Base-by-base conservation (phyloP, 2,329 filamentous ascomycete species). In the Aspergillus tanneri region DNA sequence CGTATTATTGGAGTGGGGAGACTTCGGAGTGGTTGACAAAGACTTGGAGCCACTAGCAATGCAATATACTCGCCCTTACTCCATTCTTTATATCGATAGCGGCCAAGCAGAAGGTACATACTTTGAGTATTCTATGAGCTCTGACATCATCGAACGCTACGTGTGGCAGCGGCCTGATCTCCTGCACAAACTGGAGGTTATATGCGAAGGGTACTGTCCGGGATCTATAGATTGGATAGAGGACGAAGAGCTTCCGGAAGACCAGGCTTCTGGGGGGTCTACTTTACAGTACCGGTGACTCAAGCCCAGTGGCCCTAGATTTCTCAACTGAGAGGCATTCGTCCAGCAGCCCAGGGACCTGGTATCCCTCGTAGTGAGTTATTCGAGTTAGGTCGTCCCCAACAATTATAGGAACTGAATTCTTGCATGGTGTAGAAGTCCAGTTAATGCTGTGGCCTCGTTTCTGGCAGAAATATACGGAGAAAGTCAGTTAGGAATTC, bases 391-490 rank as follows among this genome's bases (percentile, higher is more conserved):
- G 18, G 7, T 35, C 18, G 24, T 40, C 41, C 46, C 5, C 25
- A 30, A 6, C 36, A 52, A 41, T 27, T 48, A 40, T 52, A 40
- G 49, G 35, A 34, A 46, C 40, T 30, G 41, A 45, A 23, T n/a
- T 11, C 18, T 18, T 14, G 14, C 36, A 49, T 34, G 41, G 28
- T 14, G 36, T 45, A 37, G 37, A 49, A 46, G 41, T 28, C 25
- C 21, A 52, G 38, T 34, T 52, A 16, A 41, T 52, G 46, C 25
- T 52, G 25, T 52, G 37, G 45, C 46, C 23, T 5, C 49, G 49
- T 43, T 49, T 49, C 30, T 52, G 41, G 49, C 14, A 11, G 30
- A 19, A 43, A 27, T 45, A 22, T 35, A 18, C n/a, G n/a, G n/a
- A 46, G 41, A 45, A 30, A 21, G 49, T 34, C 22, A 14, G 7